Evolutionary conservation across 805 yeast genomes (phyloP).

Genomic region (Hanseniaspora nectarophila): DNA sequence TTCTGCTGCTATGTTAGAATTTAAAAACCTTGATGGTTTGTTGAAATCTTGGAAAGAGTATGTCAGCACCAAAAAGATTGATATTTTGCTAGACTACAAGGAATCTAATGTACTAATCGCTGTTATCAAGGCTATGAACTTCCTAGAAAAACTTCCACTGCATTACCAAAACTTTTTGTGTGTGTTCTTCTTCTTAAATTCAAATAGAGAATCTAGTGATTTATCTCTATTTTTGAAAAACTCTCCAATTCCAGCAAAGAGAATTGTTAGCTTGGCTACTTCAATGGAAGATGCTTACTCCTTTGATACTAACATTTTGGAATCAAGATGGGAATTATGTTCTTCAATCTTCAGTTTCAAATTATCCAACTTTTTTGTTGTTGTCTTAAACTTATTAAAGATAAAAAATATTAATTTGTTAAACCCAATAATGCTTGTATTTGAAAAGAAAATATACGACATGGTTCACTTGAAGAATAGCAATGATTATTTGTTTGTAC

Average conservation of each 20-base stretch:
- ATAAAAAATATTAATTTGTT: conserved; percentile 22
- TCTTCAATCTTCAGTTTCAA: conserved; percentile 26
- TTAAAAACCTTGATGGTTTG: conserved; percentile 9
- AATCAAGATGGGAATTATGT: conserved; percentile 8
- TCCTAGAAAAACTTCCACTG: conserved; percentile 23
- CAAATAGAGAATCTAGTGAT: conserved; percentile 22
- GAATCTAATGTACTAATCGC: conserved; percentile 15
- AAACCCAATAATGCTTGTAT: conserved; percentile 21
- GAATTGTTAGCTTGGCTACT: conserved; percentile 17
- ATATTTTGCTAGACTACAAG: conserved; percentile 6
- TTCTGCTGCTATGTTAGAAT: conserved; percentile 3
- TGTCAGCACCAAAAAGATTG: conserved; percentile 16
- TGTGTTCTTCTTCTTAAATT: conserved; percentile 37
- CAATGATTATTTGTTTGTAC: neutral
- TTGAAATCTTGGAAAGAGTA: conserved; percentile 19
- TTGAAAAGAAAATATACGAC: conserved; percentile 11
- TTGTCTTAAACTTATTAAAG: conserved; percentile 27
- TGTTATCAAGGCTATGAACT: conserved; percentile 17
- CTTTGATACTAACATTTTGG: conserved; percentile 1
- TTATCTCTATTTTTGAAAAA: conserved; percentile 35
- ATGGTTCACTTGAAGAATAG: conserved; percentile 6
- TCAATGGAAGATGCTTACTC: neutral
- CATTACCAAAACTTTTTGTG: conserved; percentile 41
- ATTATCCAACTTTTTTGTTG: conserved; percentile 23
- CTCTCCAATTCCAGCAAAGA: conserved; percentile 19